phyloP scores from a whole-genome alignment of 2,329 filamentous ascomycete genomes.

The Monilinia fructicola region DNA sequence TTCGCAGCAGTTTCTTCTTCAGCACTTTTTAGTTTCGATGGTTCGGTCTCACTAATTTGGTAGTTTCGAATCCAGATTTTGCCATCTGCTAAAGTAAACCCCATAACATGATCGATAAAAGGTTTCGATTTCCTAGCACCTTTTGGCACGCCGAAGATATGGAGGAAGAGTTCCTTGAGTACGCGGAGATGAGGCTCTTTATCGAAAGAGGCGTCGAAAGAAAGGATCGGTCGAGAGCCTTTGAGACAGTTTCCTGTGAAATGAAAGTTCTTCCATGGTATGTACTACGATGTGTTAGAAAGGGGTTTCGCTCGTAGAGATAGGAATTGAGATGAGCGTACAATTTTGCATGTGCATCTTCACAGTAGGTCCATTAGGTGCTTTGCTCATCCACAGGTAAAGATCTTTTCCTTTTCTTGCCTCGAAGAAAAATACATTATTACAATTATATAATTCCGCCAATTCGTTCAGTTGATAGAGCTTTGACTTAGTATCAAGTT shows the following conservation, averaged over 20 bases:
- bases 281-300: constrained; percentile 59
- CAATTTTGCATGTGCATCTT: constrained; percentile 77
- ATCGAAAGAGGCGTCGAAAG: constrained; percentile 87
- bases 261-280: constrained; percentile 91
- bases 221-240: constrained; percentile 85
- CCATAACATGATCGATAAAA: constrained; percentile 93
- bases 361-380: constrained; percentile 63
- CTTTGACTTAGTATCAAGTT: constrained; percentile 95
- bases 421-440: constrained; percentile 93
- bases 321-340: constrained; percentile 40
- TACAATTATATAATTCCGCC: constrained; percentile 81
- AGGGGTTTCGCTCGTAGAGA: not conserved
- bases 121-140: constrained; percentile 88
- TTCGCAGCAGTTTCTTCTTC: constrained; percentile 43
- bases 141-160: constrained; percentile 89
- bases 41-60: constrained; percentile 82
- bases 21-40: constrained; percentile 45
- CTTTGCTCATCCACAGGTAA: constrained; percentile 90
- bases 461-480: constrained; percentile 75
- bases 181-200: constrained; percentile 74
- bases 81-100: constrained; percentile 84
- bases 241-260: constrained; percentile 97
- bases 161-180: constrained; percentile 85
- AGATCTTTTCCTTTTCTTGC: constrained; percentile 91
- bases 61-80: constrained; percentile 97